Evolutionary conservation across 1,284 basidiomycete genomes (phyloP), one percentile per base, ranked within the genome.

Genomic region (Melanopsichium pennsylvanicum): DNA sequence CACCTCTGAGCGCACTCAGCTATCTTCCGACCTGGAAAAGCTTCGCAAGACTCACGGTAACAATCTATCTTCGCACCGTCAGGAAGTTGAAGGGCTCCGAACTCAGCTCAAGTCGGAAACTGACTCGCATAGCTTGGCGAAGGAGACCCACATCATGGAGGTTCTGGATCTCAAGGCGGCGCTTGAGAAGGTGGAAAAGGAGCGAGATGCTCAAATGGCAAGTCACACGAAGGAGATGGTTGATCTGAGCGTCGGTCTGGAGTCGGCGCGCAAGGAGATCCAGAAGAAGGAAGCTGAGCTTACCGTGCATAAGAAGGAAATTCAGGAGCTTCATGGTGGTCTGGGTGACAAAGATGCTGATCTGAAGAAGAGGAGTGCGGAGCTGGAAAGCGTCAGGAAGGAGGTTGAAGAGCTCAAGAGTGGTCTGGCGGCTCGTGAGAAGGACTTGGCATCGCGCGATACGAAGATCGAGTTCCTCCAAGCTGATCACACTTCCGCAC

Each of bases 141-240:
- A 32, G 19, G 29, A 57, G 27, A 42, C 61, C n/a, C 35, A 16
- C 22, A 25, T 37, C 3, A 41, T 50, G 40, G 55, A 70, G 57
- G 10, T 58, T 6, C 25, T 41, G 15, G 18, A 39, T 15, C 47
- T 67, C 21, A 40, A 55, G 26, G 4, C 44, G 1, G 31, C 49
- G 39, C 52, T 64, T 5, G 60, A 59, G 2, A 63, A 66, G 16
- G 31, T 40, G 27, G 22, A 48, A 31, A 54, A 52, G 42, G 51
- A 59, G 48, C 39, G 52, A 12, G 63, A 67, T 22, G 29, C 38
- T 43, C 63, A 67, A 29, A 57, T 67, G 48, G 18, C 40, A 2
- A 48, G 39, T 3, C 63, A 67, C 27, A 67, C 63, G 10, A 35
- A 12, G 9, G 63, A 67, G 45, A 67, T 67, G 63, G n/a, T 67